Base-by-base conservation (phyloP, 2,329 filamentous ascomycete genomes). In the Dendryphion nanum region DNA sequence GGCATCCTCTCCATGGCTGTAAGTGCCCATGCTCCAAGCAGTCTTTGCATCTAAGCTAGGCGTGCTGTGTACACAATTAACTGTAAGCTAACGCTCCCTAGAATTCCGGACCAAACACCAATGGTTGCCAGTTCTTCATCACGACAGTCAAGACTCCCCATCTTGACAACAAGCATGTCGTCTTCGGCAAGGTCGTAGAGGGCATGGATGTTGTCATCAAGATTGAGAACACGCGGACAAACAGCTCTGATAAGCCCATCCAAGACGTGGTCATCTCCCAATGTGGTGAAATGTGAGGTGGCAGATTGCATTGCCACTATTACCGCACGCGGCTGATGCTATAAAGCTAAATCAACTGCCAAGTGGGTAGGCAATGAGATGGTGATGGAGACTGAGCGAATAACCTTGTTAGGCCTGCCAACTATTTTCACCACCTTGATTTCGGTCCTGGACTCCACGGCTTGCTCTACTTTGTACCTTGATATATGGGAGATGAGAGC, bases 71-170 rank as follows among this genome's bases (percentile, higher is more conserved):
- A 17, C 16, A 10, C 8, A 30, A n/a, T n/a, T n/a, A n/a, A n/a
- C n/a, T n/a, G n/a, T n/a, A n/a, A n/a, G 23, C 23, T 26, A 26
- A 26, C 23, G 10, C 10, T 17, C 26, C 10, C 20, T 45, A 93
- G 85, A 96, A 96, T 64, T 86, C 86, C 18, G 91, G 91, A 1
- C 86, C 87, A 37, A 86, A 96, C 68, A 91, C 87, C 50, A 97
- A 97, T 66, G 93, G 93, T 24, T 89, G 82, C 42, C 93, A 97
- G 62, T 98, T 98, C 75, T 98, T 98, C 76, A 91, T 97, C 71
- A 96, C 90, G 2, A 93, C 87, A 0, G 85, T 85, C 2, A 49
- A 51, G 35, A 93, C 91, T 0, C 88, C 89, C 2, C 94, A 94
- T 61, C 73, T 98, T 18, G 86, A 97, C 68, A 80, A 79, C 59